Base-by-base conservation (phyloP, 2,329 filamentous ascomycete genomes). In the Cercospora beticola region DNA sequence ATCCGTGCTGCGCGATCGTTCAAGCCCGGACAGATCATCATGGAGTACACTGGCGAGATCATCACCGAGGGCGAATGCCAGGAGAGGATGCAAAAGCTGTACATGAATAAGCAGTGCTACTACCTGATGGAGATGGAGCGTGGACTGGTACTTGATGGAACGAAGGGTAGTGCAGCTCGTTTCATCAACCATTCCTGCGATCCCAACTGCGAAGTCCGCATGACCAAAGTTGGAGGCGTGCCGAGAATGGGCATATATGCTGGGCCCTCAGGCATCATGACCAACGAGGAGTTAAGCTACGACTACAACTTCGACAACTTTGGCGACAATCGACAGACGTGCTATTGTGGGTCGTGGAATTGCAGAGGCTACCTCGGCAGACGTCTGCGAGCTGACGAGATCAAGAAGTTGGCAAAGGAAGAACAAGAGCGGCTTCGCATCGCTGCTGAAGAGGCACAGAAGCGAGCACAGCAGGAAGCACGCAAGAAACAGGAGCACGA, bases 61-160 rank as follows among this genome's bases (percentile, higher is more conserved):
- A 97, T 99, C 76, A 97, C 93, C 0, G 93, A 97, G 77, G 89
- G 90, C 31, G 95, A 99, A 79, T 97, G 94, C 77, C 93, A 98
- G 78, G 88, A 91, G 58, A 90, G 95, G 65, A 97, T 98, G 94
- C 93, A 92, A 68, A 91, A 94, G 71, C 87, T 91, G 68, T 99
- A 99, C 83, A 96, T 95, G 80, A 88, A 97, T 78, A 97, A 97
- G 75, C 90, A 95, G 92, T 97, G 93, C 81, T 98, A 97, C 81
- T 99, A 99, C 80, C 85, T 99, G 61, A 99, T 99, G 95, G 93
- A 93, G 66, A 97, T 98, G 78, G 94, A 98, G 78, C 93, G 97
- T 80, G 95, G 96, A 80, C 95, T 98, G 89, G 97, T 98, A 76
- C 97, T 99, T 72, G 95, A 99, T 82, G 95, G 94, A 36, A 97